Percentiles rank a stretch among this genome's conserved stretches.
Evolutionary conservation across 805 yeast species (phyloP).

Genomic region (Suhomyces sp.): DNA sequence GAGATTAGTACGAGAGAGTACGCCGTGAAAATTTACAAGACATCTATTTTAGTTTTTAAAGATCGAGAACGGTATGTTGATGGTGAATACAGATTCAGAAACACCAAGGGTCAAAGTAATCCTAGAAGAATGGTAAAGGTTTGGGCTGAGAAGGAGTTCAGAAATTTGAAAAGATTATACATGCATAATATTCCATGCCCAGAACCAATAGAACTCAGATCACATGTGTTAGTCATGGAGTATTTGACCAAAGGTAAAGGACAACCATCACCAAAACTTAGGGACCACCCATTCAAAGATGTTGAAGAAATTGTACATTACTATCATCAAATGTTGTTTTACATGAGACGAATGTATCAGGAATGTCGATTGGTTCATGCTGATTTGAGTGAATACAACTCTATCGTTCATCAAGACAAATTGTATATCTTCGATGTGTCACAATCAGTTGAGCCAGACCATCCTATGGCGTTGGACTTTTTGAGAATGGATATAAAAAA

Average conservation of each 20-base stretch:
- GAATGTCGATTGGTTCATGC: slow-evolving; percentile 93
- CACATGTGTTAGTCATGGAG: slow-evolving; percentile 95
- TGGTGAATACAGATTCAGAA: slow-evolving; percentile 92
- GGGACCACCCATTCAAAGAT: slow-evolving; percentile 75
- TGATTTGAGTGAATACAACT: slow-evolving; percentile 91
- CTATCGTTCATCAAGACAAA: slow-evolving; percentile 76
- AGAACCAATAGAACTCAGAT: slow-evolving; percentile 81
- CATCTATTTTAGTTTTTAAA: slow-evolving; percentile 94
- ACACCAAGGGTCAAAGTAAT: slow-evolving; percentile 79
- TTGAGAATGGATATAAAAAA: slow-evolving; percentile 97
- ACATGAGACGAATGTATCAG: slow-evolving; percentile 85
- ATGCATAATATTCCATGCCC: slow-evolving; percentile 88
- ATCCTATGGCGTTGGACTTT: slow-evolving; percentile 94
- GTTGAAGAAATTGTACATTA: slow-evolving; percentile 63
- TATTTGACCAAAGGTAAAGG: slow-evolving; percentile 77
- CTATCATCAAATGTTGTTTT: slow-evolving; percentile 76
- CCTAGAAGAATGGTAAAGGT: slow-evolving; percentile 96
- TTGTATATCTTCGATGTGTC: slow-evolving; percentile 93
- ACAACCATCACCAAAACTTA: slow-evolving; percentile 86
- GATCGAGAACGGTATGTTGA: slow-evolving; percentile 95
- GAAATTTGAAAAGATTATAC: slow-evolving; percentile 83
- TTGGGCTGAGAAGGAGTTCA: slow-evolving; percentile 98
- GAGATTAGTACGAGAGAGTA: slow-evolving; percentile 46
- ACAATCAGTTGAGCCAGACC: slow-evolving; percentile 96
- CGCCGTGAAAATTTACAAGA: slow-evolving; percentile 93